Evolutionary conservation across 2,329 filamentous ascomycete genomes (phyloP).

Genomic region (Chrysosporium queenslandicum): DNA sequence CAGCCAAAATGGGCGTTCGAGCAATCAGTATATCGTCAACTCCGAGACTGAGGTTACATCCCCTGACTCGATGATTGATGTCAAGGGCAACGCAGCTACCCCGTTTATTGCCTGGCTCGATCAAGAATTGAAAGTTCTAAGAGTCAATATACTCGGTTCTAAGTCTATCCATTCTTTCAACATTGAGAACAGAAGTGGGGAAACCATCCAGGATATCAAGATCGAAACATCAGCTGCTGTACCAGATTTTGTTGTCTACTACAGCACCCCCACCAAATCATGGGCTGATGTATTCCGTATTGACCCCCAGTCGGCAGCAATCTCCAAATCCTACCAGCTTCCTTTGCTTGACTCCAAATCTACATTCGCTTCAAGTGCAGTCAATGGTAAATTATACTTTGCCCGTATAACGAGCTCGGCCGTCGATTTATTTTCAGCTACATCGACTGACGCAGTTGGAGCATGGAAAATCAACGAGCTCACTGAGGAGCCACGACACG

Average conservation of each 20-base stretch:
- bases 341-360: conserved; percentile 61
- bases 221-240: conserved; percentile 65
- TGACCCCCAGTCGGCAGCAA: conserved; percentile 56
- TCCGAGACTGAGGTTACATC: conserved; percentile 60
- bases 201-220: conserved; percentile 45
- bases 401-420: conserved; percentile 69
- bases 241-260: conserved; percentile 79
- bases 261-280: conserved; percentile 57
- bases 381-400: conserved; percentile 77
- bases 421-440: conserved; percentile 62
- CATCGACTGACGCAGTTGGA: conserved; percentile 63
- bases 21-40: conserved; percentile 60
- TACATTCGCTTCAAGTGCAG: conserved; percentile 67
- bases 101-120: conserved; percentile 40
- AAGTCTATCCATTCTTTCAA: conserved; percentile 33
- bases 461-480: conserved; percentile 55
- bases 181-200: conserved; percentile 33
- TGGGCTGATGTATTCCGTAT: conserved; percentile 82
- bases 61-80: conserved; percentile 33
- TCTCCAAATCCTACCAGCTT: conserved; percentile 71
- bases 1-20: conserved; percentile 58
- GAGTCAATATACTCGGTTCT: conserved; percentile 37
- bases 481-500: conserved; percentile 49
- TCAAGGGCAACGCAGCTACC: conserved; percentile 32
- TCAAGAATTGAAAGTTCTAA: conserved; percentile 35